Evolutionary conservation across 2,329 filamentous ascomycete species (phyloP).

Genomic region (Claviceps pazoutovae): DNA sequence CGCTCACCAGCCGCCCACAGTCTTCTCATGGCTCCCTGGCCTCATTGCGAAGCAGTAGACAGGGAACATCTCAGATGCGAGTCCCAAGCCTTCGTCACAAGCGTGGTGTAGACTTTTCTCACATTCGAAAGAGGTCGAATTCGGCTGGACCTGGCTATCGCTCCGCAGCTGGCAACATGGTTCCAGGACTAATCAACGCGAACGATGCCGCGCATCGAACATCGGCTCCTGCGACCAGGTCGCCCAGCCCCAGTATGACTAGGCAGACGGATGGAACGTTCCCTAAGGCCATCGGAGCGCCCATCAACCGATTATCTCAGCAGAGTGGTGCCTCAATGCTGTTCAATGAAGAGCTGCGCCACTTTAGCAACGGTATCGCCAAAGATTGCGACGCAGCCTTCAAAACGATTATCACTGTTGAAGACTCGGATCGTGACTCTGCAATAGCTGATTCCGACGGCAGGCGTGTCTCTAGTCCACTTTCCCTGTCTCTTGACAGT

Average conservation of each 20-base stretch:
- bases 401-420: conserved; percentile 45
- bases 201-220: conserved; percentile 10
- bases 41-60: conserved; percentile 34
- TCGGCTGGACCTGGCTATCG: conserved; percentile 13
- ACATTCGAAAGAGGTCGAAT: conserved; percentile 26
- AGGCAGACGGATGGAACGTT: conserved; percentile 12
- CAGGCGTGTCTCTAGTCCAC: conserved; percentile 24
- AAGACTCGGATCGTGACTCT: conserved; percentile 20
- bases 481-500: conserved; percentile 27
- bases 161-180: conserved; percentile 4
- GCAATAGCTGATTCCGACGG: conserved; percentile 20
- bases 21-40: conserved; percentile 30
- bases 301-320: conserved; percentile 1
- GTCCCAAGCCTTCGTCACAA: conserved; percentile 31
- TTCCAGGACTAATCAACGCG: conserved; percentile 8
- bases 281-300: conserved; percentile 14
- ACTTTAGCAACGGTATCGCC: conserved; percentile 73
- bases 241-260: conserved; percentile 17
- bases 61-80: conserved; percentile 28
- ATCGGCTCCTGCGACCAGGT: conserved; percentile 10
- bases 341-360: conserved; percentile 61
- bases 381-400: conserved; percentile 90
- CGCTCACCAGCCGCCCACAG: conserved; percentile 17
- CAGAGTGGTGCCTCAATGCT: conserved; percentile 18
- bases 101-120: conserved; percentile 41